Evolutionary conservation across 768 basidiomycete species (phyloP), one percentile per base, ranked within the genome.

Genomic region (Hygrophorus russula): DNA sequence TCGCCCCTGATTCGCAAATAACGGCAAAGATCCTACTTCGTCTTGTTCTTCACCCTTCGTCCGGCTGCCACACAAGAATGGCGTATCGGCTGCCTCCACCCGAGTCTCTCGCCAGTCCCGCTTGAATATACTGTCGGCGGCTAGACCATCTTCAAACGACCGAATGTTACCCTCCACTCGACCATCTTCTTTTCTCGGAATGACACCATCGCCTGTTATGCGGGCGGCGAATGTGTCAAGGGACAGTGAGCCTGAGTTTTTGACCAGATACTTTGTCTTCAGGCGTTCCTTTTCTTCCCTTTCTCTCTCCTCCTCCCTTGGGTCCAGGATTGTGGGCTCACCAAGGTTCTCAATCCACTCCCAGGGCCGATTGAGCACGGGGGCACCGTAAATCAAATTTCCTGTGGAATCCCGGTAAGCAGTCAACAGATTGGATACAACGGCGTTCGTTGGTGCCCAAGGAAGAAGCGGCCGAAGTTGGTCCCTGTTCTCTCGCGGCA

Each of bases 321-420:
- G 56, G 19, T 73, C 71, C 3, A 65, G 49, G 9, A 63, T 53
- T 6, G 67, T 46, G 2, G 69, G 64, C 41, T 82, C 80, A 7
- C 84, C 84, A 2, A 88, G 53, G 54, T 81, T 76, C 58, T 90
- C 86, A 5, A 80, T 75, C 85, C 86, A 89, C 57, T 90, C 86
- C 86, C 86, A 90, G 3, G 87, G 83, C 27, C 78, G 73, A 59
- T 87, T 84, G 45, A 74, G 65, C 13, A 88, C 80, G 1, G 73
- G 68, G 3, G 61, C 54, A 14, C 72, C 69, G 46, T 67, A 63
- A 2, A 76, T 54, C 4, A 75, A 46, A 13, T 69, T 65, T 0
- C 81, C 82, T 10, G 61, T 62, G 1, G 61, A 40, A 49, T 86
- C 82, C 19, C 69, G 70, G 46, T 78, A 69, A 2, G 75, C 72